A percentile compares a stretch with the other conserved stretches of the same genome.
Conservation (phyloP, 2,329 filamentous ascomycete species). For the Rhytidhysteron rufulum region DNA sequence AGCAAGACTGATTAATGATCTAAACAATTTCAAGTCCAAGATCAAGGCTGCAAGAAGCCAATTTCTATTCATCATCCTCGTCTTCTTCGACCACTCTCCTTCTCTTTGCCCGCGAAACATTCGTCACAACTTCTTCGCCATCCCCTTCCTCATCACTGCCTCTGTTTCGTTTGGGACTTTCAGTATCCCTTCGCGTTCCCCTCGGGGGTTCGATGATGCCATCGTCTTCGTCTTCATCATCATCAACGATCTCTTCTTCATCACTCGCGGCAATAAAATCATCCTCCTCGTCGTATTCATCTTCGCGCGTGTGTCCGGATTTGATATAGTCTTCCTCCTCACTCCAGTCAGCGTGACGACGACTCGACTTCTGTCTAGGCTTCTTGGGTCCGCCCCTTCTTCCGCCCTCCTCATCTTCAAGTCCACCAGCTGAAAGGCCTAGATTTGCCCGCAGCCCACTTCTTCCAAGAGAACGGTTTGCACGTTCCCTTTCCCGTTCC, state of each 20-base stretch:
- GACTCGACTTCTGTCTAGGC: constrained; percentile 32
- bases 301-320: constrained; percentile 56
- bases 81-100: constrained; percentile 46
- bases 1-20: no score
- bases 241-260: constrained; percentile 62
- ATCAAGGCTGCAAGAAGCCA: no score
- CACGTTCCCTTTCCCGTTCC: constrained; percentile 59
- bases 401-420: constrained; percentile 58
- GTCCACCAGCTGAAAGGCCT: constrained; percentile 63
- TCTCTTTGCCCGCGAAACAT: constrained; percentile 32
- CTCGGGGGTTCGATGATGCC: constrained; percentile 37
- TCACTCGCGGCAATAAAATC: constrained; percentile 75
- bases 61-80: constrained; percentile 44
- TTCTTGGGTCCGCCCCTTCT: constrained; percentile 24
- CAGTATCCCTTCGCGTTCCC: constrained; percentile 21
- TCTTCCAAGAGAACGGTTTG: constrained; percentile 47
- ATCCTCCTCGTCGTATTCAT: constrained; percentile 77
- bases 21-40: no score
- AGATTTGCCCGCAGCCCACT: constrained; percentile 50
- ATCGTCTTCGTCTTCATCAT: constrained; percentile 50
- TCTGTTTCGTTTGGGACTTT: constrained; percentile 38
- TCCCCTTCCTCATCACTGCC: constrained; percentile 30
- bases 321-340: constrained; percentile 76
- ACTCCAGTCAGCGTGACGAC: constrained; percentile 52
- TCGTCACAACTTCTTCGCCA: constrained; percentile 27